phyloP scores from a whole-genome alignment of 345 rosid species.

The Syzygium grande region DNA sequence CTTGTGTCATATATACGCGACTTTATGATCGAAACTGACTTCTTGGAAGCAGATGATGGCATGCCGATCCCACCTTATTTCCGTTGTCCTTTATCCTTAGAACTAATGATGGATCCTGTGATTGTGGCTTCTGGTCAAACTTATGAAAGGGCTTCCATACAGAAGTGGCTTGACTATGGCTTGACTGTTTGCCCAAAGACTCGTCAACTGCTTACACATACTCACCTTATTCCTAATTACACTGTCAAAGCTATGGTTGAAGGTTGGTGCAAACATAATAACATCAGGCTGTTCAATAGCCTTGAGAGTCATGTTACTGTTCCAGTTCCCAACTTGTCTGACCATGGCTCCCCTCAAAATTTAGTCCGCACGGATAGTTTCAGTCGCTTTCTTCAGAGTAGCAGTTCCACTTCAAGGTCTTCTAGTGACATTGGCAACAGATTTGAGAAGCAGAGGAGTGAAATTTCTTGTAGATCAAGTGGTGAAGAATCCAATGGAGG shows the following conservation, averaged over 20 bases:
- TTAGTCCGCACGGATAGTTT: conserved; percentile 43
- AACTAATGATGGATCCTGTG: conserved; percentile 91
- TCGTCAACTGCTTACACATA: conserved; percentile 48
- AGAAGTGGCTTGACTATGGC: conserved; percentile 81
- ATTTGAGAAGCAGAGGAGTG: conserved; percentile 50
- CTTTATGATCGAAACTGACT: conserved; percentile 50
- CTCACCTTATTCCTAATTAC: conserved; percentile 81
- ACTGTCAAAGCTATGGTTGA: conserved; percentile 88
- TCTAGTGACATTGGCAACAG: conserved; percentile 48
- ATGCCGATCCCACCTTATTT: conserved; percentile 63
- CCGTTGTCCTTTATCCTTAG: conserved; percentile 81
- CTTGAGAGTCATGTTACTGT: conserved; percentile 18
- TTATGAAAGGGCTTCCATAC: conserved; percentile 78
- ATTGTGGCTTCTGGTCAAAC: conserved; percentile 96
- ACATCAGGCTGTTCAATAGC: conserved; percentile 22
- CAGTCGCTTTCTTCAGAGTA: conserved; percentile 32
- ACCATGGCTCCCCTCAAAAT: conserved; percentile 39
- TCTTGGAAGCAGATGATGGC: conserved; percentile 46
- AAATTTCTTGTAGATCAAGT: conserved; percentile 32
- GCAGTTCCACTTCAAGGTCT: conserved; percentile 57
- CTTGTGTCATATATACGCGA: conserved; percentile 58
- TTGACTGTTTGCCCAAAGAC: conserved; percentile 87
- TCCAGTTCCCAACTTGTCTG: conserved; percentile 25
- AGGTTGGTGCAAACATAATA: conserved; percentile 76
- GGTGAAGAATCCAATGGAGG: conserved; percentile 25